Conservation (phyloP, 2,329 filamentous ascomycete genomes). For the Coniochaeta sp. region DNA sequence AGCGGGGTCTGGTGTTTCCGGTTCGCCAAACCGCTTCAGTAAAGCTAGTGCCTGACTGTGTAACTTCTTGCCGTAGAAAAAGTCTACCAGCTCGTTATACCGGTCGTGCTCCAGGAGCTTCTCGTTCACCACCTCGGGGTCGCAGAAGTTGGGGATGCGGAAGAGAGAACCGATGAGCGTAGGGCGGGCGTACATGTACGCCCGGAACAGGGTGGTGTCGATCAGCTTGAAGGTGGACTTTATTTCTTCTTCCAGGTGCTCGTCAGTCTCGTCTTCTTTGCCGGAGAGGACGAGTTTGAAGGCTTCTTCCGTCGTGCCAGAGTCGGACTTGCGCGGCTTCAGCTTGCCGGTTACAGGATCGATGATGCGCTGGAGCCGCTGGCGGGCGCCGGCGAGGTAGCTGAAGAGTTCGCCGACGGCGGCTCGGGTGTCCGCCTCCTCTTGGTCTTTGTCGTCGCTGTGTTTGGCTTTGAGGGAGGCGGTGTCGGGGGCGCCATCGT, state of each 20-base stretch:
- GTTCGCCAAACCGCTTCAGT: constrained; percentile 71
- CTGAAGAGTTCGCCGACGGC: constrained; percentile 79
- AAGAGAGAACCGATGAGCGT: constrained; percentile 83
- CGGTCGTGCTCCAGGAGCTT: constrained; percentile 81
- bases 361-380: constrained; percentile 53
- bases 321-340: constrained; percentile 40
- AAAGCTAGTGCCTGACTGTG: constrained; percentile 82
- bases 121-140: constrained; percentile 90
- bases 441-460: constrained; percentile 45
- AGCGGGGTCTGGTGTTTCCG: constrained; percentile 40
- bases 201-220: constrained; percentile 89
- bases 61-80: constrained; percentile 90
- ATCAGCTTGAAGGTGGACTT: constrained; percentile 74
- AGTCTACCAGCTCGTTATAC: constrained; percentile 94
- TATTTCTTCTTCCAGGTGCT: constrained; percentile 64
- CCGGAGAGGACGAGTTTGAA: constrained; percentile 51
- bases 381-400: constrained; percentile 81
- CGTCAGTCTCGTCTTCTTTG: constrained; percentile 38
- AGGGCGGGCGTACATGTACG: constrained; percentile 89
- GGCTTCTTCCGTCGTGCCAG: constrained; percentile 38
- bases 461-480: constrained; percentile 40
- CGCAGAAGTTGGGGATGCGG: constrained; percentile 94
- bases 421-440: constrained; percentile 76
- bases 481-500: constrained; percentile 41
- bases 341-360: constrained; percentile 56